Base-by-base conservation (phyloP, 208 protist genomes). In the Trypanosomatidae sp. region DNA sequence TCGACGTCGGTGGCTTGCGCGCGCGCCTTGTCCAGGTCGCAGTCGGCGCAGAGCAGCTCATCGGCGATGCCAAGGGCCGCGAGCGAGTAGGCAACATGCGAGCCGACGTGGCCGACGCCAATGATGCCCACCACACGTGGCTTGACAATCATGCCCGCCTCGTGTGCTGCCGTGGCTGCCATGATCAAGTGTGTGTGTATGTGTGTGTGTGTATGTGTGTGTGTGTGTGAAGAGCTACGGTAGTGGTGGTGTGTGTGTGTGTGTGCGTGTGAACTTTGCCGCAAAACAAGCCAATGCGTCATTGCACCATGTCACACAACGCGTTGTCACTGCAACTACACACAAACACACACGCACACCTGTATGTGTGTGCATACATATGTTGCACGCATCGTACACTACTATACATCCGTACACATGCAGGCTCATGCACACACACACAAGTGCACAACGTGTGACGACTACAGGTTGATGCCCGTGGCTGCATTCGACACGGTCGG, bases 381-480 rank as follows among this genome's bases (percentile, higher is more conserved):
- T 15, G n/a, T 35, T n/a, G n/a, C n/a, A 35, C 30, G n/a, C n/a
- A 35, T 35, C n/a, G 11, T 35, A 35, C 11, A n/a, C 30, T 15
- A 35, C 11, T 35, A 35, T 35, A 15, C 11, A 35, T 15, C 11
- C 11, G 30, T 35, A 35, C n/a, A 11, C 11, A 35, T 35, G 11
- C 10, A 8, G 4, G 4, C 20, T 10, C 10, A 15, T 42, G 37
- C 4, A 42, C 10, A 10, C 19, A 44, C 6, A 25, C 2, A 45
- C 20, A 45, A 45, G 20, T 39, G 20, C 15, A 32, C 20, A 45
- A 45, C 10, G n/a, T 33, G 23, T 7, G n/a, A 48, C 15, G 6
- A 30, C 80, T 40, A 89, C 10, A 91, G 47, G 39, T 92, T 92
- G 32, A 92, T 88, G 1, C 73, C 67, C 19, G 71, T 88, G 0